Evolutionary conservation across 805 yeast genomes (phyloP).

Genomic region (Barnettozyma sucrosica): DNA sequence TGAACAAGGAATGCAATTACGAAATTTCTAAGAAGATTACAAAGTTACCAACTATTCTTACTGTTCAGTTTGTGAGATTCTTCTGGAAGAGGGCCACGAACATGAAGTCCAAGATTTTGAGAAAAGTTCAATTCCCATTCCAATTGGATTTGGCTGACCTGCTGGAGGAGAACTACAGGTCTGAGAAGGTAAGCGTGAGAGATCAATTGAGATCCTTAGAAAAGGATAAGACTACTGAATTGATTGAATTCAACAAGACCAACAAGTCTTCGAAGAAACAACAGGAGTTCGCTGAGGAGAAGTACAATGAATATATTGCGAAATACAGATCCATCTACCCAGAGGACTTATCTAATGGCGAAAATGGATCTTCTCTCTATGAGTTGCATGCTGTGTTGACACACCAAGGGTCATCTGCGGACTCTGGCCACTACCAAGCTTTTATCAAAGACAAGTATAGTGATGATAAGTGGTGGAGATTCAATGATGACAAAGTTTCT

Average conservation of each 20-base stretch:
- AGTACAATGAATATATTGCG: slow-evolving; percentile 43
- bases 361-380: slow-evolving; percentile 84
- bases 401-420: slow-evolving; percentile 93
- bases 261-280: slow-evolving; percentile 42
- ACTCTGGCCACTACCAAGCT: slow-evolving; percentile 95
- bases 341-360: slow-evolving; percentile 47
- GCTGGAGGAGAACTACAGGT: slow-evolving; percentile 70
- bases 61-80: slow-evolving; percentile 90
- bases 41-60: slow-evolving; percentile 78
- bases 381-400: slow-evolving; percentile 80
- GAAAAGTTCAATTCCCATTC: slow-evolving; percentile 93
- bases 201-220: slow-evolving; percentile 74
- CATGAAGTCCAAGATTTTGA: slow-evolving; percentile 86
- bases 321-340: slow-evolving; percentile 42
- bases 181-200: slow-evolving; percentile 61
- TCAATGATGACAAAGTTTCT: slow-evolving; percentile 86
- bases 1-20: slow-evolving; percentile 67
- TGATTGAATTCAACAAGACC: slow-evolving; percentile 63
- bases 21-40: slow-evolving; percentile 55
- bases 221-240: slow-evolving; percentile 65
- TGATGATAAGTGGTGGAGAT: slow-evolving; percentile 87
- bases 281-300: slow-evolving; percentile 41
- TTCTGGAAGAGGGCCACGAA: slow-evolving; percentile 92
- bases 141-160: slow-evolving; percentile 84
- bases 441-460: slow-evolving; percentile 70